Base-by-base conservation (phyloP, 73 alveolate genomes). In the Paramecium bursaria region DNA sequence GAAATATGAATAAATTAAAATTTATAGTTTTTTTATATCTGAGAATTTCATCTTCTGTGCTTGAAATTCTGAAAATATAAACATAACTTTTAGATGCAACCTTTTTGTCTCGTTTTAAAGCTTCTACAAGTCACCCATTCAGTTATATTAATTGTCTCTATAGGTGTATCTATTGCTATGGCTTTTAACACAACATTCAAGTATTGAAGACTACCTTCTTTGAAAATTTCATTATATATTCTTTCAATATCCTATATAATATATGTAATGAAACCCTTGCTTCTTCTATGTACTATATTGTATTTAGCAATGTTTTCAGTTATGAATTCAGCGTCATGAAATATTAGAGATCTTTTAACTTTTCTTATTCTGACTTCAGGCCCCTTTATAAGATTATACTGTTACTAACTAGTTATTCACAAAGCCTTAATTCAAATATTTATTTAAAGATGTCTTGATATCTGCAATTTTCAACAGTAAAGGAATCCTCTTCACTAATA, bases 401-500 rank as follows among this genome's bases (percentile, higher is more conserved):
- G 33, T 57, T 30, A 48, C 76, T 57, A 50, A 48, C 27, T 2
- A 57, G 33, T 57, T 29, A 17, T 57, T 57, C 76, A 29, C 76
- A 57, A 1, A 57, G n/a, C 33, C 33, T 23, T 50, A 57, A 23
- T 15, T 57, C 76, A 19, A 48, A 2, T 27, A 57, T 57, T 57
- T 57, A 57, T 27, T 50, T 23, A 57, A 30, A 57, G 23, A 57
- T 57, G 27, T 57, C 76, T 57, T 57, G 51, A 27, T 57, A n/a
- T n/a, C n/a, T n/a, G n/a, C n/a, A 57, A 30, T 57, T 48, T 57
- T 10, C 19, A 0, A 50, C 15, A 50, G 33, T 50, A 30, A 57
- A 57, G 6, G 76, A 57, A 21, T 57, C 76, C 15, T 57, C 76
- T n/a, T 57, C 76, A 27, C 51, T 30, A 30, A 57, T 50, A 26